phyloP scores from a whole-genome alignment of 805 yeast species.

The Schwanniomyces vanrijiae region DNA sequence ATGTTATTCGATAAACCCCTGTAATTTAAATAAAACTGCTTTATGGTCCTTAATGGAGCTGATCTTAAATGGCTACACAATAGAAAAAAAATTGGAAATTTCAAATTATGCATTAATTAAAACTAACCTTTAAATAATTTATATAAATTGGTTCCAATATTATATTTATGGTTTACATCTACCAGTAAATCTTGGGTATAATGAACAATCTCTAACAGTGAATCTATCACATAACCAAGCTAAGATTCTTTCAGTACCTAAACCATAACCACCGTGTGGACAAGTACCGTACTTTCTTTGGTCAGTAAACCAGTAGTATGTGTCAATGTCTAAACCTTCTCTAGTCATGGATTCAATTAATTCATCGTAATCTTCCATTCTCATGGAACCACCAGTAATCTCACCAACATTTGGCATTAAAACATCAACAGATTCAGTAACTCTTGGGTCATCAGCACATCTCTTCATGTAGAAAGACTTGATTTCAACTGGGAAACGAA shows the following conservation, averaged over 20 bases:
- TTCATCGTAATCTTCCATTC: conserved; percentile 81
- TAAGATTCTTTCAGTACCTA: conserved; percentile 96
- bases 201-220: conserved; percentile 97
- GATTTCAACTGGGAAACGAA: conserved; percentile 93
- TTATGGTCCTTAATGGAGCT: too few relatives aligned
- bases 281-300: conserved; percentile 96
- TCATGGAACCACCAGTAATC: conserved; percentile 98
- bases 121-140: not conserved
- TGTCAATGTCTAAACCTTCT: conserved; percentile 77
- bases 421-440: conserved; percentile 97
- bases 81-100: not conserved
- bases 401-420: conserved; percentile 99
- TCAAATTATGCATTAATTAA: not conserved
- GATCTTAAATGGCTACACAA: too few relatives aligned
- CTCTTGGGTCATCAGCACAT: conserved; percentile 86
- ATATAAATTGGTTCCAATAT: not conserved
- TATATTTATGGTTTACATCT: conserved; percentile 86
- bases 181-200: conserved; percentile 97
- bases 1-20: too few relatives aligned
- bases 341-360: conserved; percentile 87
- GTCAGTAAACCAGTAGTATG: conserved; percentile 96
- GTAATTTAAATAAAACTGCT: too few relatives aligned
- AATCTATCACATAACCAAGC: conserved; percentile 98
- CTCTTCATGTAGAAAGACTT: conserved; percentile 98
- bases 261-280: conserved; percentile 99